phyloP scores from a whole-genome alignment of 176 grass and related monocot genomes.

The Alloteropsis semialata region DNA sequence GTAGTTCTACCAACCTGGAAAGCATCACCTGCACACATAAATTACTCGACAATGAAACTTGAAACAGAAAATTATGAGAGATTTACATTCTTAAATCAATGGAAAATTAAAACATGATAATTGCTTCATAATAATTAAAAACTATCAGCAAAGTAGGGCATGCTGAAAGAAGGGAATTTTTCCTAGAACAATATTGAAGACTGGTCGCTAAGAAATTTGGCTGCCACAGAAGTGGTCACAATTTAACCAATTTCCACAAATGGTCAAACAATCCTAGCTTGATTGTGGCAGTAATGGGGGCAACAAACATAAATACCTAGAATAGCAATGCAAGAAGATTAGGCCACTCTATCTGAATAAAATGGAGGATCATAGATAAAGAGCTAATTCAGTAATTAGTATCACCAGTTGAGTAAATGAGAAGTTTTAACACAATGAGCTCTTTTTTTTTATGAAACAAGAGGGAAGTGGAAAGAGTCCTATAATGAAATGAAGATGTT shows the following conservation, averaged over 20 bases:
- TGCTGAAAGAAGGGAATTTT: not conserved
- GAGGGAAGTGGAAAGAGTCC: not conserved
- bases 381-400: not conserved
- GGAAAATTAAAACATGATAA: not conserved
- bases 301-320: not conserved
- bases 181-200: not conserved
- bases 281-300: not conserved
- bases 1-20: slow-evolving; percentile 26
- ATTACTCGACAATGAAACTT: not conserved
- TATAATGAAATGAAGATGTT: not conserved
- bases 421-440: not conserved
- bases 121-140: not conserved
- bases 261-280: not conserved
- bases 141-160: not conserved
- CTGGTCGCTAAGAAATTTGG: not conserved
- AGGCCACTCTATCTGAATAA: not conserved
- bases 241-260: not conserved
- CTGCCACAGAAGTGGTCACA: not conserved
- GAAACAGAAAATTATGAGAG: not conserved
- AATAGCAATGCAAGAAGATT: not conserved
- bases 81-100: slow-evolving; percentile 4
- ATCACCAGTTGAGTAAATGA: not conserved
- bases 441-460: no score
- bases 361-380: not conserved
- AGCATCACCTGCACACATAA: slow-evolving; percentile 30